phyloP scores from a whole-genome alignment of 768 basidiomycete species.

The Termitomyces sp. region DNA sequence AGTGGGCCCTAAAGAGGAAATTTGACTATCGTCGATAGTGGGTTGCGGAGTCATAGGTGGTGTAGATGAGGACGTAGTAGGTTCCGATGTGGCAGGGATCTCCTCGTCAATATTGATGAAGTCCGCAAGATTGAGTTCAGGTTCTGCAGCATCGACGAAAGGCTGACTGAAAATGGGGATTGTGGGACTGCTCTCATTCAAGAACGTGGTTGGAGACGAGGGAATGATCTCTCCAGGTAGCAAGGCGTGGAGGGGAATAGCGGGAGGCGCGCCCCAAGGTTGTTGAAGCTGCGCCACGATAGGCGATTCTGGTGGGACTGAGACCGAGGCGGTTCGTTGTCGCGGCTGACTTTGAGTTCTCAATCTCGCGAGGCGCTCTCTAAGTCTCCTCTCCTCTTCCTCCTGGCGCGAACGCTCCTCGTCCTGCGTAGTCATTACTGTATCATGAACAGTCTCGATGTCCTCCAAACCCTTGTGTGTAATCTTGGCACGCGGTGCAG shows the following conservation, averaged over 20 bases:
- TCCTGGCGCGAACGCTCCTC: constrained; percentile 60
- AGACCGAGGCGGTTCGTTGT: constrained; percentile 53
- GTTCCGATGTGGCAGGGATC: constrained; percentile 30
- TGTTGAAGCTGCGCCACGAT: constrained; percentile 31
- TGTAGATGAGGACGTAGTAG: constrained; percentile 10
- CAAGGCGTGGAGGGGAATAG: constrained; percentile 47
- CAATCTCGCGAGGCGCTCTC: constrained; percentile 64
- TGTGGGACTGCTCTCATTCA: constrained; percentile 16
- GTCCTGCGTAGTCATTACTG: constrained; percentile 34
- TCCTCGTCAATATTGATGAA: constrained; percentile 79
- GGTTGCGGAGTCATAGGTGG: constrained; percentile 5
- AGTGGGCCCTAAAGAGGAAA: constrained; percentile 11
- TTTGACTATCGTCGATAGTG: constrained; percentile 14
- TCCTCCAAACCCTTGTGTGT: constrained; percentile 93
- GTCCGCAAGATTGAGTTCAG: constrained; percentile 70
- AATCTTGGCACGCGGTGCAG: constrained; percentile 71
- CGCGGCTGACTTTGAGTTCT: constrained; percentile 42
- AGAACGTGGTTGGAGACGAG: constrained; percentile 23
- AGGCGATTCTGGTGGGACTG: constrained; percentile 74
- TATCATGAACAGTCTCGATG: constrained; percentile 74
- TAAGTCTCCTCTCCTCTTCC: constrained; percentile 66
- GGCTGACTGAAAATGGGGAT: constrained; percentile 13
- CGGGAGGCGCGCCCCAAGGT: constrained; percentile 63
- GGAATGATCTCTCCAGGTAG: constrained; percentile 22
- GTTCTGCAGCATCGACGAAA: constrained; percentile 44